These are phyloP conservation scores for Mycena pura DNA, from an alignment of 768 basidiomycete genomes.

Conservation along the genomic window DNA sequence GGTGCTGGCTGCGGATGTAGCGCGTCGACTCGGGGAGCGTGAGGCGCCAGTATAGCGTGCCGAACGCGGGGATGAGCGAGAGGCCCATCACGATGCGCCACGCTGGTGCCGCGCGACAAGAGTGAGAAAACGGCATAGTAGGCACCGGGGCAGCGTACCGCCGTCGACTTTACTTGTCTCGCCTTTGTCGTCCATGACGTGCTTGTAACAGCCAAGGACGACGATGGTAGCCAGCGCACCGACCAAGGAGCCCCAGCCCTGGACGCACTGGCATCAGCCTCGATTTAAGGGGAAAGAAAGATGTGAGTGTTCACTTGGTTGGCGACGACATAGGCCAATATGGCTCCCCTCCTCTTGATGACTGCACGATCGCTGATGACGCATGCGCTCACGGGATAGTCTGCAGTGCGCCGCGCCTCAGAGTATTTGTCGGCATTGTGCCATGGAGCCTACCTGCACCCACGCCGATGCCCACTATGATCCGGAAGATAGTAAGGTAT, in stretches of 20 bases:
- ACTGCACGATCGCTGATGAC: constrained; percentile 71
- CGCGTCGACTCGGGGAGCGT: constrained; percentile 74
- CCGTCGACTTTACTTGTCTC: constrained; percentile 73
- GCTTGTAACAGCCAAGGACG: constrained; percentile 67
- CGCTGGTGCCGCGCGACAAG: constrained; percentile 40
- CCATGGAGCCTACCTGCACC: constrained; percentile 50
- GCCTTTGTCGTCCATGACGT: constrained; percentile 63
- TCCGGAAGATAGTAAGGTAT: constrained; percentile 72
- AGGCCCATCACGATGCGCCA: constrained; percentile 79
- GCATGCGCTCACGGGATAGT: constrained; percentile 79
- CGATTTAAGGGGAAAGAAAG: background rate
- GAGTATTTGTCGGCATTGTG: background rate
- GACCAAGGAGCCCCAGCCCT: constrained; percentile 77
- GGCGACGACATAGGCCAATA: constrained; percentile 79
- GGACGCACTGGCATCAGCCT: constrained; percentile 28
- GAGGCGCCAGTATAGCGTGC: constrained; percentile 76
- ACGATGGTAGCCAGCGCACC: constrained; percentile 69
- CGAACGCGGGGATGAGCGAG: constrained; percentile 75
- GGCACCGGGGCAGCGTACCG: constrained; percentile 41
- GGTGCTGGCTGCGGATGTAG: constrained; percentile 51
- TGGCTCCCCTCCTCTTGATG: constrained; percentile 69
- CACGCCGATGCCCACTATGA: constrained; percentile 80
- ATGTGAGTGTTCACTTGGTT: constrained; percentile 38
- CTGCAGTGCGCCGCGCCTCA: constrained; percentile 28
- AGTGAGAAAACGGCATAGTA: background rate